These are phyloP conservation scores for Tetracladium setigerum DNA, from an alignment of 495 filamentous ascomycete species.

Conservation along the genomic window DNA sequence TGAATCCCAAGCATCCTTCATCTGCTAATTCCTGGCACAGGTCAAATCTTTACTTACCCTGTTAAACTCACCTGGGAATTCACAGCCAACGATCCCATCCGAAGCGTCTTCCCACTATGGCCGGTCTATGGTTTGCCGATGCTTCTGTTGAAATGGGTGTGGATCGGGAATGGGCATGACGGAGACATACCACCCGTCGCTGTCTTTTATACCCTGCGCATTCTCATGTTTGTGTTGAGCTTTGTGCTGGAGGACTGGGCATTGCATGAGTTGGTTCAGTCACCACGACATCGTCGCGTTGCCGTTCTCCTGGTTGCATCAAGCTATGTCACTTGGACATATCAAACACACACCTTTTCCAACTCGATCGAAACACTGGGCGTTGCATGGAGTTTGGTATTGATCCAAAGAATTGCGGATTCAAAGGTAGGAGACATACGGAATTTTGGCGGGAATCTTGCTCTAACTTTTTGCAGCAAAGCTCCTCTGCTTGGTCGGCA, in stretches of 20 bases:
- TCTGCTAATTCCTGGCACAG: slow-evolving; percentile 35
- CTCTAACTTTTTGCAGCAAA: slow-evolving; percentile 41
- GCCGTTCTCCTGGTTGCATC: slow-evolving; percentile 81
- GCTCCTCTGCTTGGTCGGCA: slow-evolving; percentile 65
- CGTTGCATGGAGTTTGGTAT: slow-evolving; percentile 83
- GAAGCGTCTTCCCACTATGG: slow-evolving; percentile 96
- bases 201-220: slow-evolving; percentile 81
- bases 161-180: slow-evolving; percentile 51
- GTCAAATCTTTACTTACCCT: slow-evolving; percentile 82
- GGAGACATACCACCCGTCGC: slow-evolving; percentile 58
- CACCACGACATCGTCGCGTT: slow-evolving; percentile 56
- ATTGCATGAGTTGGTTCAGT: slow-evolving; percentile 78
- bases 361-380: slow-evolving; percentile 92
- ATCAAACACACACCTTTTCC: slow-evolving; percentile 97
- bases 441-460: neutral
- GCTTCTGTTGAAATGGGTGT: slow-evolving; percentile 83
- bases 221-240: slow-evolving; percentile 85
- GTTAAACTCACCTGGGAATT: slow-evolving; percentile 92
- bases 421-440: slow-evolving; percentile 50
- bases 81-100: slow-evolving; percentile 73
- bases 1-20: too few relatives aligned
- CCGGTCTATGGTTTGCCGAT: slow-evolving; percentile 87
- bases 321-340: slow-evolving; percentile 97
- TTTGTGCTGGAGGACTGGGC: slow-evolving; percentile 98
- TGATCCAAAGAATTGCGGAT: slow-evolving; percentile 75